These are phyloP conservation scores for Xylaria scruposa DNA, from an alignment of 495 filamentous ascomycete genomes.

Conservation along the genomic window DNA sequence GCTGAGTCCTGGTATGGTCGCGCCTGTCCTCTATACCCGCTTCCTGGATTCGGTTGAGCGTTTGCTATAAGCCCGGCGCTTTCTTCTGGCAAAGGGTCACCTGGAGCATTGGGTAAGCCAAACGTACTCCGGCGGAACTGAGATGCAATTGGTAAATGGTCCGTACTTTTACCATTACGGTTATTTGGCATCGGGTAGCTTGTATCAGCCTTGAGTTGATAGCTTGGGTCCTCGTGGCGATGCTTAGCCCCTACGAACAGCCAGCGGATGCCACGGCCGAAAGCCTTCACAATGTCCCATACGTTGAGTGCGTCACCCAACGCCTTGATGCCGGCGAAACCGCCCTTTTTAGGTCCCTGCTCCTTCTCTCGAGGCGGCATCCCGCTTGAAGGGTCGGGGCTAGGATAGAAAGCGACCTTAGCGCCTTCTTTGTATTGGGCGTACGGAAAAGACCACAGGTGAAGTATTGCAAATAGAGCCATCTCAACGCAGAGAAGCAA, in stretches of 20 bases:
- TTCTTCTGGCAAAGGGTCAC: slow-evolving; percentile 46
- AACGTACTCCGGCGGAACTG: slow-evolving; percentile 53
- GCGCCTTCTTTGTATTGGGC: slow-evolving; percentile 64
- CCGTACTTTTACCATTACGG: slow-evolving; percentile 40
- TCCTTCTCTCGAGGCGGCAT: slow-evolving; percentile 54
- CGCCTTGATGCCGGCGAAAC: slow-evolving; percentile 66
- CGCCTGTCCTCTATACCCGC: slow-evolving; percentile 26
- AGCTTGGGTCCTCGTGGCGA: slow-evolving; percentile 54
- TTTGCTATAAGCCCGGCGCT: slow-evolving; percentile 54
- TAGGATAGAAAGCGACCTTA: slow-evolving; percentile 44
- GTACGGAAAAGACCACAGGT: slow-evolving; percentile 85
- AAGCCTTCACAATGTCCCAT: slow-evolving; percentile 82
- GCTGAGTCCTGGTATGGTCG: slow-evolving; percentile 32
- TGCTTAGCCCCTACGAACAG: slow-evolving; percentile 72
- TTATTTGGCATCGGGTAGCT: slow-evolving; percentile 39
- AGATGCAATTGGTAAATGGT: slow-evolving; percentile 49
- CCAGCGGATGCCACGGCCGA: slow-evolving; percentile 80
- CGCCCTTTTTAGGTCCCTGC: slow-evolving; percentile 63
- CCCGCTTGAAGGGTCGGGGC: slow-evolving; percentile 35
- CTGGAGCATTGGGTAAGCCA: slow-evolving; percentile 27
- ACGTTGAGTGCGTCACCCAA: slow-evolving; percentile 79
- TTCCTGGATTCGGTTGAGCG: slow-evolving; percentile 53
- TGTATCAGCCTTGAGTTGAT: slow-evolving; percentile 46
- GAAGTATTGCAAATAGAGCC: slow-evolving; percentile 79
- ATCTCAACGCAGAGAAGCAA: slow-evolving; percentile 87